Conservation (phyloP, 2,329 filamentous ascomycete genomes). For the Helotiales sp. region DNA sequence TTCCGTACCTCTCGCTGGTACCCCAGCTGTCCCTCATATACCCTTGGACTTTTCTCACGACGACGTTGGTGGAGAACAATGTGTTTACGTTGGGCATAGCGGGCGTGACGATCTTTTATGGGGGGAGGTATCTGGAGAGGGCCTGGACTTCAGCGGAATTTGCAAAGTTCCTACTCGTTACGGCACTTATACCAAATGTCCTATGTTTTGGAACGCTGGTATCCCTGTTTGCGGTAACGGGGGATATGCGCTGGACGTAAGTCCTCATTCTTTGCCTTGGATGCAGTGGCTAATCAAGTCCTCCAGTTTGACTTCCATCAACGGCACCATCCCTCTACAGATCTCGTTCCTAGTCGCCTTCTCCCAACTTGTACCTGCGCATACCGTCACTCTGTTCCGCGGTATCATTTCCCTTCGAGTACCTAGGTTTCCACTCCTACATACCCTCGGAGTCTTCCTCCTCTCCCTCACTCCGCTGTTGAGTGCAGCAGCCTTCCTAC, state of each 20-base stretch:
- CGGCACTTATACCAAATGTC: slow-evolving; percentile 79
- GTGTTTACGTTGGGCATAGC: slow-evolving; percentile 83
- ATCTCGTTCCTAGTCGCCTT: slow-evolving; percentile 95
- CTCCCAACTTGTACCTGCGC: slow-evolving; percentile 95
- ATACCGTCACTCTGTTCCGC: slow-evolving; percentile 92
- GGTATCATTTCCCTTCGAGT: slow-evolving; percentile 89
- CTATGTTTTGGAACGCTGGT: slow-evolving; percentile 76
- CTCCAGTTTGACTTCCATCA: slow-evolving; percentile 76
- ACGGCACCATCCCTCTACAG: slow-evolving; percentile 87
- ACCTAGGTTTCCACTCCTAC: slow-evolving; percentile 70
- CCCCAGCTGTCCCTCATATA: slow-evolving; percentile 84
- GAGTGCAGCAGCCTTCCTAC: slow-evolving; percentile 73
- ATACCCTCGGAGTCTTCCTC: slow-evolving; percentile 75
- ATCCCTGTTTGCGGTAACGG: slow-evolving; percentile 72
- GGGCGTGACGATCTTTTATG: slow-evolving; percentile 81
- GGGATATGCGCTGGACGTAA: slow-evolving; percentile 71
- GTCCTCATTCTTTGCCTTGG: slow-evolving; percentile 43
- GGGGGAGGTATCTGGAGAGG: slow-evolving; percentile 91
- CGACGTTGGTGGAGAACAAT: slow-evolving; percentile 91
- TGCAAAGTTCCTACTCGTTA: slow-evolving; percentile 83
- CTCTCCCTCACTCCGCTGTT: slow-evolving; percentile 67
- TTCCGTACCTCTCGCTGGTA: slow-evolving; percentile 87
- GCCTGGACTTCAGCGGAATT: slow-evolving; percentile 94
- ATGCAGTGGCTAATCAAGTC: slow-evolving; percentile 31
- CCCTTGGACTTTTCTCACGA: slow-evolving; percentile 89